Base-by-base conservation (phyloP, 768 basidiomycete genomes). In the Lepiota subincarnata region DNA sequence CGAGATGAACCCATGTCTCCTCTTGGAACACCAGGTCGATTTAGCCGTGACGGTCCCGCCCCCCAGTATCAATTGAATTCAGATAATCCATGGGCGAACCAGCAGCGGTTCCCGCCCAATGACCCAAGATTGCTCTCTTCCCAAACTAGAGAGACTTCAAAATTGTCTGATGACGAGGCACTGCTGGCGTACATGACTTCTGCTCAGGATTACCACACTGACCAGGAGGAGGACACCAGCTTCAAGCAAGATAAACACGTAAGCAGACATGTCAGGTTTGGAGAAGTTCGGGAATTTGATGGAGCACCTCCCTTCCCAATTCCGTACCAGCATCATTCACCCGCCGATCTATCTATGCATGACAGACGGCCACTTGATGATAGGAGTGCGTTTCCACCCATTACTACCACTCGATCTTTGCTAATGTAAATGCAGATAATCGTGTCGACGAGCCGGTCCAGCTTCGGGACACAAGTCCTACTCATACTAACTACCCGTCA, bases 231-330 rank as follows among this genome's bases (percentile, higher is more conserved):
- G 14, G 20, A 22, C 5, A 13, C 14, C 16, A 34, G 6, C 12
- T 1, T n/a, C n/a, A 19, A 26, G 46, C 68, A 69, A 58, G 58
- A 62, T 12, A 57, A 57, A 26, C 57, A 60, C 6, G 28, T 59
- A 18, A 62, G 64, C 43, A 67, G 71, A 44, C 74, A 76, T 60
- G 78, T 78, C 2, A 62, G 73, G 50, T 79, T 79, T 59, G 79
- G 74, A 2, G 65, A 64, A 4, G 71, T 71, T 6, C 62, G 67
- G 40, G 70, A 75, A 53, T 70, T 73, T 12, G 68, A 73, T n/a
- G 66, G 68, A 4, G 71, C 70, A 55, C 55, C 71, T 46, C 64
- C 67, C 44, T 66, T 58, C 11, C 65, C 68, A 22, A 53, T 52
- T 14, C 60, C 64, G 24, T 24, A 11, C 37, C 55, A 24, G 40